Evolutionary conservation across 2,329 filamentous ascomycete genomes (phyloP).

Genomic region (Leptographium procerum): DNA sequence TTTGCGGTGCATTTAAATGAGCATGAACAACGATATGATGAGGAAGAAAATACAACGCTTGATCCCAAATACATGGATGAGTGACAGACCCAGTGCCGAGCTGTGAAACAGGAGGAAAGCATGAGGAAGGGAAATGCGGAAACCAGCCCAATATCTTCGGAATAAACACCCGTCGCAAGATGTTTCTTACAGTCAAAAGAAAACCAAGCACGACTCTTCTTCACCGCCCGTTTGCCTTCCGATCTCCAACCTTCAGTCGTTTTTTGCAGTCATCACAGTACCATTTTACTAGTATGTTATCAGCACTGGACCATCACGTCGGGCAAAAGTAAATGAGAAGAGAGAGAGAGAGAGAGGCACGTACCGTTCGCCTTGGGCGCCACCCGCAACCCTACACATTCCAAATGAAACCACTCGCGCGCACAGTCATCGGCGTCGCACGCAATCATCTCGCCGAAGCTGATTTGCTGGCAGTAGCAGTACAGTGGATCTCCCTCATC

Average conservation of each 20-base stretch:
- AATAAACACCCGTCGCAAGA: not conserved
- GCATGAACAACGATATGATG: not conserved
- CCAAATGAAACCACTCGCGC: slow-evolving; percentile 74
- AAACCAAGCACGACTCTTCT: not conserved
- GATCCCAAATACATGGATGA: not conserved
- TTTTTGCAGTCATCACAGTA: slow-evolving; percentile 72
- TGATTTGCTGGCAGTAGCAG: slow-evolving; percentile 70
- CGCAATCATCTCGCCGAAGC: slow-evolving; percentile 76
- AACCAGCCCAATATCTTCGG: not conserved
- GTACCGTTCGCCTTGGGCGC: slow-evolving; percentile 66
- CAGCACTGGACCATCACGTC: slow-evolving; percentile 1
- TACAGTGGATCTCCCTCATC: slow-evolving; percentile 62
- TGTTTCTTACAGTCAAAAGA: not conserved
- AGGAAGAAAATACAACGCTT: not conserved
- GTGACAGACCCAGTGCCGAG: not conserved
- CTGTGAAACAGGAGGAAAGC: not conserved
- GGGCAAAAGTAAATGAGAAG: not conserved
- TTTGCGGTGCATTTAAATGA: not conserved
- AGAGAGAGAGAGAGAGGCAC: slow-evolving; percentile 25
- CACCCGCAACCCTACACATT: slow-evolving; percentile 68
- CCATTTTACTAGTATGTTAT: slow-evolving; percentile 53
- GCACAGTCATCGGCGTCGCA: slow-evolving; percentile 64
- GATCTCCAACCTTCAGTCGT: slow-evolving; percentile 43
- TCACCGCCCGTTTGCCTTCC: slow-evolving; percentile 38
- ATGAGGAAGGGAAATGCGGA: not conserved